phyloP scores from a whole-genome alignment of 2,329 filamentous ascomycete species.

The Hypoxylon sp. region DNA sequence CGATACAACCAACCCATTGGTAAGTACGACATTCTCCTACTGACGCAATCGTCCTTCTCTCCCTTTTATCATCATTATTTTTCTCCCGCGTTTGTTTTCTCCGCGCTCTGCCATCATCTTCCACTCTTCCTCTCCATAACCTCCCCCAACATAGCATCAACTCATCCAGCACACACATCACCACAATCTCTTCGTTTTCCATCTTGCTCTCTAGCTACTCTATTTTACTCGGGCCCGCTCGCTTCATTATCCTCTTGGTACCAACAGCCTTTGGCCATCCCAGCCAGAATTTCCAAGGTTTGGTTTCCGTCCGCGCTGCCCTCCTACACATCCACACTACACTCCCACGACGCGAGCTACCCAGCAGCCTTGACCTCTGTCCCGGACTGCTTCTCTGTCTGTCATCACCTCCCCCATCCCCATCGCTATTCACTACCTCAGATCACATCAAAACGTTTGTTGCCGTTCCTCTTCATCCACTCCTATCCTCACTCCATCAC shows the following conservation, averaged over 20 bases:
- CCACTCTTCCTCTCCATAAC: constrained; percentile 39
- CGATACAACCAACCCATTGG: background rate
- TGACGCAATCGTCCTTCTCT: background rate
- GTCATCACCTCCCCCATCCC: background rate
- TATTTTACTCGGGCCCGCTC: constrained; percentile 64
- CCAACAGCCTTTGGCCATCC: constrained; percentile 49
- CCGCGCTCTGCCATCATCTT: constrained; percentile 20
- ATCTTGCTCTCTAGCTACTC: constrained; percentile 68
- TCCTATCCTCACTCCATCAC: background rate
- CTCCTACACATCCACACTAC: background rate
- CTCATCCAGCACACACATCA: constrained; percentile 49
- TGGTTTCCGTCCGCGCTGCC: constrained; percentile 1
- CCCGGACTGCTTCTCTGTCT: background rate
- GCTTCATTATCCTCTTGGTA: constrained; percentile 64
- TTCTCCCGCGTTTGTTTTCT: constrained; percentile 38
- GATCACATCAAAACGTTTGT: background rate
- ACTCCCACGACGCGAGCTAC: background rate
- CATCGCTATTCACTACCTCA: background rate
- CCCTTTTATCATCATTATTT: too few species aligned
- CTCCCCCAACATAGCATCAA: constrained; percentile 57
- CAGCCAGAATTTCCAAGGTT: constrained; percentile 40
- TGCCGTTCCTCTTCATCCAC: background rate
- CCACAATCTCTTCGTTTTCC: constrained; percentile 56
- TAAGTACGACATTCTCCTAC: constrained; percentile 19
- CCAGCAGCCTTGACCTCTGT: too few species aligned